Percentiles rank a stretch among this genome's conserved stretches.
These are phyloP conservation scores for Euphorbia schlechtendalii DNA, from an alignment of 441 rosid genomes.

Conservation along the genomic window DNA sequence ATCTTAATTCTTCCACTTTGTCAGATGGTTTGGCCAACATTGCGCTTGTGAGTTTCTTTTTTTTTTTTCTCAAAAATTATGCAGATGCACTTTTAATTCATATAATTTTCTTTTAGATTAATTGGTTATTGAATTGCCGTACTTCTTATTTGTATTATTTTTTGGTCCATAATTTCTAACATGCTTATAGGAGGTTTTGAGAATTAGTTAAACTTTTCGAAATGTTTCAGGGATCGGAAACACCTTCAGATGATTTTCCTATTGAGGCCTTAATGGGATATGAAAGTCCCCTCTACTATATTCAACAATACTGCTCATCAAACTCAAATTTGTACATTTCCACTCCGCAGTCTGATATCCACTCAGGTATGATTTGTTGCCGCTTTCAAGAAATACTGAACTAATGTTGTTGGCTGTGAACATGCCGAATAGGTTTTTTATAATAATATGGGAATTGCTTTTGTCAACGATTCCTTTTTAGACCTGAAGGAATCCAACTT, in stretches of 20 bases:
- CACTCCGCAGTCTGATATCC: slow-evolving; percentile 4
- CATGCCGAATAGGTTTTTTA: not conserved
- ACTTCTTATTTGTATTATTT: too few species aligned
- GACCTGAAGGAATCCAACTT: not conserved
- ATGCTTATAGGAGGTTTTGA: slow-evolving; percentile 2
- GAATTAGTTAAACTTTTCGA: slow-evolving; percentile 15
- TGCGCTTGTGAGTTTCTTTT: slow-evolving; percentile 42
- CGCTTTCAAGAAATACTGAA: not conserved
- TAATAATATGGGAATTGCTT: not conserved
- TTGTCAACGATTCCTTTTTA: not conserved
- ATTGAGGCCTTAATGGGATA: slow-evolving; percentile 40
- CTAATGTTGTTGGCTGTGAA: not conserved
- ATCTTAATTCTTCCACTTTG: slow-evolving; percentile 1
- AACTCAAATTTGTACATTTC: slow-evolving; percentile 37
- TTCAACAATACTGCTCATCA: slow-evolving; percentile 47
- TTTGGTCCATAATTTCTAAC: not conserved
- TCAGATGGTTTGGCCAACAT: slow-evolving; percentile 19
- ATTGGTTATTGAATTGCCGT: too few species aligned
- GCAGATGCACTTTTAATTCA: not conserved
- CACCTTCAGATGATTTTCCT: slow-evolving; percentile 19
- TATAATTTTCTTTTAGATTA: not conserved
- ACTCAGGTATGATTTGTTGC: not conserved
- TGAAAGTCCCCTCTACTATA: slow-evolving; percentile 38
- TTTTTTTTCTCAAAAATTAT: slow-evolving; percentile 1
- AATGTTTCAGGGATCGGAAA: slow-evolving; percentile 53